Base-by-base conservation (phyloP, 768 basidiomycete species). In the Galerina marginata region DNA sequence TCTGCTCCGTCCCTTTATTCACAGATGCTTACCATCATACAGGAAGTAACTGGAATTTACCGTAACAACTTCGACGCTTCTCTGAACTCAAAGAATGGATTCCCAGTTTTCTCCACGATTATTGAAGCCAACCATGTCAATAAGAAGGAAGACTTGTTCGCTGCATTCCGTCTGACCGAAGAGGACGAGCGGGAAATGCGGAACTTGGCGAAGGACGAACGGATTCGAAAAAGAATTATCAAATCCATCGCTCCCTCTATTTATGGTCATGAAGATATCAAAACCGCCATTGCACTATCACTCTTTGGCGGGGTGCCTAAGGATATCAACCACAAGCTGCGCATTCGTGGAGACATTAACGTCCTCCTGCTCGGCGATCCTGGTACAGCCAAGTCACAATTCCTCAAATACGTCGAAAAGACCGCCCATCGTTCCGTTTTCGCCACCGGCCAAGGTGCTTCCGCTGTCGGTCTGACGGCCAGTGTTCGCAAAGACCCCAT, bases 241-340 rank as follows among this genome's bases (percentile, higher is more conserved):
- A 99, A 99, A 76, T 97, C 95, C 11, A 97, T 99, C 59, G 97
- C 97, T 2, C 97, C 97, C 0, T 97, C 95, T 39, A 99, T 99
- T 74, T 99, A 99, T 67, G 97, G 97, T 3, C 97, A 99, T 73
- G 97, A 99, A 72, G 92, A 99, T 72, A 98, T 99, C 83, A 99
- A 99, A 78, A 97, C 96, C 0, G 97, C 95, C 33, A 80, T 99
- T 64, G 96, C 97, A 1, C 84, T 99, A 52, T 95, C 95, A 1
- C 87, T 99, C 39, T 99, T 99, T 62, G 90, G 95, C 10, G 97
- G 97, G 48, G 89, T 98, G 1, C 71, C 92, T 2, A 99, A 99
- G 74, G 94, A 99, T 71, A 93, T 99, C 77, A 96, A 97, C 69
- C 87, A 93, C 71, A 99, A 99, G 75, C 93, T 93, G 74, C 86